Percentiles rank a stretch among this genome's conserved stretches.
phyloP scores from a whole-genome alignment of 179 eudicot genomes.

The Spergularia azorica region DNA sequence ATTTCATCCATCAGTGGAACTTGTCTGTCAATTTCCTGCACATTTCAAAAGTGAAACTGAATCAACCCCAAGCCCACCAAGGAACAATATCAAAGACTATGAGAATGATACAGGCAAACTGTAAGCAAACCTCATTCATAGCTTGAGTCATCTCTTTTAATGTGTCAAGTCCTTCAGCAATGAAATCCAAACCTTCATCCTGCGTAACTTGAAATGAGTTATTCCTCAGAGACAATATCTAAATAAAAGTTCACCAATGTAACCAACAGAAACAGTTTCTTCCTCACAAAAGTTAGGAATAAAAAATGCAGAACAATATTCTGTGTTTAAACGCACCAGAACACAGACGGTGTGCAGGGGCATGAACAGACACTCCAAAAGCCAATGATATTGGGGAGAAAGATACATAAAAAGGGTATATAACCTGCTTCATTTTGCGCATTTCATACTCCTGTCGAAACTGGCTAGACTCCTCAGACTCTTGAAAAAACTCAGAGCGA shows the following conservation, averaged over 20 bases:
- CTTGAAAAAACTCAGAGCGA: constrained; percentile 64
- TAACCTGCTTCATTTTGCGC: constrained; percentile 88
- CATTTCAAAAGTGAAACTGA: background rate
- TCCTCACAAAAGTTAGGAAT: too few species aligned
- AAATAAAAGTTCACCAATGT: background rate
- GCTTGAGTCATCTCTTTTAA: constrained; percentile 82
- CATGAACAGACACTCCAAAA: background rate
- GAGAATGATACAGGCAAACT: background rate
- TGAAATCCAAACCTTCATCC: constrained; percentile 88
- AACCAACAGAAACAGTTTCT: background rate
- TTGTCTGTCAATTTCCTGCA: constrained; percentile 44
- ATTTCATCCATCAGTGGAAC: constrained; percentile 44
- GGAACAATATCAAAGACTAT: background rate
- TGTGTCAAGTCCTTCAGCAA: constrained; percentile 86
- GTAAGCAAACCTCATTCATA: constrained; percentile 72
- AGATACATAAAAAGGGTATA: constrained; percentile 15
- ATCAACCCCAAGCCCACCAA: background rate
- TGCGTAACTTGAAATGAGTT: constrained; percentile 22
- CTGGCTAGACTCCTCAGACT: constrained; percentile 72
- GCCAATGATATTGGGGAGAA: background rate
- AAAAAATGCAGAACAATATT: too few species aligned
- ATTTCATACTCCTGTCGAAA: constrained; percentile 86
- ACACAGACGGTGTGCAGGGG: too few species aligned
- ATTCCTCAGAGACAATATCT: background rate
- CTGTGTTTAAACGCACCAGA: too few species aligned